phyloP scores from a whole-genome alignment of 163 green algal genomes.

The Coccomyxa subellipsoidea region DNA sequence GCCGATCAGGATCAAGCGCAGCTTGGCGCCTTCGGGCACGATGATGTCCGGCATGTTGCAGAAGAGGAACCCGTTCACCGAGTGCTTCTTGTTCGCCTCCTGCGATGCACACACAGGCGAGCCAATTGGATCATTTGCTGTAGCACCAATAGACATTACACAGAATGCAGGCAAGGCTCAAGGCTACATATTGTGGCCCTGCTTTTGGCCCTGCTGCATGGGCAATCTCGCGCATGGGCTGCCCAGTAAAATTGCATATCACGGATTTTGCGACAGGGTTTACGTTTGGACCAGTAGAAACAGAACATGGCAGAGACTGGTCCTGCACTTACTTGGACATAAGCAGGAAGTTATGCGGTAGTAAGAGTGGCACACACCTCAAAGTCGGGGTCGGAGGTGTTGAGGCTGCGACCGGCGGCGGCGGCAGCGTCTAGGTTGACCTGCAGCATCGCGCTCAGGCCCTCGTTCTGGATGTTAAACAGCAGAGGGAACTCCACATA shows the following conservation, averaged over 20 bases:
- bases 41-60: constrained; percentile 25
- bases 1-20: constrained; percentile 53
- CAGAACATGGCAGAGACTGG: no score
- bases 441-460: constrained; percentile 15
- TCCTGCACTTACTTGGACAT: no score
- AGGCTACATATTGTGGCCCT: no score
- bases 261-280: no score
- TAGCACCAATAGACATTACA: no score
- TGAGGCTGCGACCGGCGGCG: constrained; percentile 2
- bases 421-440: constrained; percentile 13
- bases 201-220: no score
- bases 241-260: no score
- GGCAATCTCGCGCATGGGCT: no score
- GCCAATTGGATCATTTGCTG: neutral
- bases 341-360: neutral
- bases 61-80: constrained; percentile 6
- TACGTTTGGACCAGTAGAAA: no score
- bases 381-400: neutral
- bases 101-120: neutral
- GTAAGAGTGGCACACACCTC: neutral
- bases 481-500: constrained; percentile 49
- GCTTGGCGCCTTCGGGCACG: constrained; percentile 31
- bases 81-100: neutral
- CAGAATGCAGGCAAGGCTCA: no score
- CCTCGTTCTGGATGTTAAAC: constrained; percentile 40